Evolutionary conservation across 768 basidiomycete species (phyloP), one percentile per base, ranked within the genome.

Genomic region (Termitomyces sp.): DNA sequence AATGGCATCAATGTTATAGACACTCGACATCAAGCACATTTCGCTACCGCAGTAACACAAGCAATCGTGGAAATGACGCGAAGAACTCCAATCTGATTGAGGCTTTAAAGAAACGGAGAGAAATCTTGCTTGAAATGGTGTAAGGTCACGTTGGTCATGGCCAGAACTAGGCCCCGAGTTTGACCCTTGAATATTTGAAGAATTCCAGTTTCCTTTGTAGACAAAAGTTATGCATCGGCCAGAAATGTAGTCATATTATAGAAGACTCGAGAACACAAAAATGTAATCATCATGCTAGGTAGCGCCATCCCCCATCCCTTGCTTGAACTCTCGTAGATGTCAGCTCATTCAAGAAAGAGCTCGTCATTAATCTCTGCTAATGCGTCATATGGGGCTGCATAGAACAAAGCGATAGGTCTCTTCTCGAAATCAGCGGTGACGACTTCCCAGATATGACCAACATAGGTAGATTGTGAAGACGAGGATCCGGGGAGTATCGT

Each of bases 361-460:
- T 18, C 7, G 2, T 18, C 18, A 26, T 37, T 39, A 9, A 61
- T 58, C 34, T 20, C 36, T 24, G 57, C 60, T 18, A 27, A 34
- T 2, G 46, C 56, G 2, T 24, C 22, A 7, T 42, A 5, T 4
- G 43, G 34, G n/a, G 44, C 26, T 29, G 54, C 54, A 31, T 44
- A 53, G 29, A 61, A 63, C 18, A 56, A 20, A 10, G 29, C 59
- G 20, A 61, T 39, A 1, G 58, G 55, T 6, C 7, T 26, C 13
- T 20, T 47, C 14, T 55, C 53, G 16, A 29, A 12, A n/a, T 53
- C 53, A 16, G 31, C 34, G 3, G 49, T 16, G 14, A 37, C 39
- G 7, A 61, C 43, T 29, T 29, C 36, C 62, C 62, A 63, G 31
- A 54, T 16, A 42, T 63, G 62, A 0, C 55, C 57, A 12, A 59